A percentile compares a stretch with the other conserved stretches of the same genome.
Evolutionary conservation across 495 filamentous ascomycete genomes (phyloP).

Genomic region (Opeltia flavorubescens): DNA sequence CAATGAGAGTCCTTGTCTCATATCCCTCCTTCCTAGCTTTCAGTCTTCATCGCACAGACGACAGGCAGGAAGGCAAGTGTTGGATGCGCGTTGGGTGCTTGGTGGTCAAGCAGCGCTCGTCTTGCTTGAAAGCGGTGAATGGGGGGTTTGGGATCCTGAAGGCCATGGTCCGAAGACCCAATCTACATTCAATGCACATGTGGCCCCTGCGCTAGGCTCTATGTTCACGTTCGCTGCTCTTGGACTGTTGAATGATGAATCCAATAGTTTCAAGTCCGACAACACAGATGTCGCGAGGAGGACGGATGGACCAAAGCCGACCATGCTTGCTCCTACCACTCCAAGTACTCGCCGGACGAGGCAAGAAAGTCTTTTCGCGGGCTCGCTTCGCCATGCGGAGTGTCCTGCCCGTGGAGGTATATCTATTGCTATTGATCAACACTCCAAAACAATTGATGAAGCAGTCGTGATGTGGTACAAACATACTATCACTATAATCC

Average conservation of each 20-base stretch:
- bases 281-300: background rate
- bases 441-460: constrained; percentile 34
- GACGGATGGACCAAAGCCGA: background rate
- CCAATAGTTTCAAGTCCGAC: background rate
- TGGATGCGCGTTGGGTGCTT: constrained; percentile 76
- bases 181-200: background rate
- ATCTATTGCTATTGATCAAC: constrained; percentile 34
- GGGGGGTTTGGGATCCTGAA: constrained; percentile 87
- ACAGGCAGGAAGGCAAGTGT: constrained; percentile 52
- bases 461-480: constrained; percentile 54
- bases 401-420: constrained; percentile 47
- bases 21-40: constrained; percentile 58
- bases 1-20: constrained; percentile 39
- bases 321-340: constrained; percentile 62
- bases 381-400: constrained; percentile 18
- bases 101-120: constrained; percentile 62
- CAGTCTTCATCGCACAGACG: constrained; percentile 27
- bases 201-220: constrained; percentile 24
- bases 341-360: constrained; percentile 57
- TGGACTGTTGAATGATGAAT: constrained; percentile 44
- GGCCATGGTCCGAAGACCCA: constrained; percentile 41
- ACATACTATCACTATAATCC: constrained; percentile 45
- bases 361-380: constrained; percentile 41
- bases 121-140: constrained; percentile 73
- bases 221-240: constrained; percentile 53